phyloP scores from a whole-genome alignment of 257 asterid species.

The Solanum virginianum region DNA sequence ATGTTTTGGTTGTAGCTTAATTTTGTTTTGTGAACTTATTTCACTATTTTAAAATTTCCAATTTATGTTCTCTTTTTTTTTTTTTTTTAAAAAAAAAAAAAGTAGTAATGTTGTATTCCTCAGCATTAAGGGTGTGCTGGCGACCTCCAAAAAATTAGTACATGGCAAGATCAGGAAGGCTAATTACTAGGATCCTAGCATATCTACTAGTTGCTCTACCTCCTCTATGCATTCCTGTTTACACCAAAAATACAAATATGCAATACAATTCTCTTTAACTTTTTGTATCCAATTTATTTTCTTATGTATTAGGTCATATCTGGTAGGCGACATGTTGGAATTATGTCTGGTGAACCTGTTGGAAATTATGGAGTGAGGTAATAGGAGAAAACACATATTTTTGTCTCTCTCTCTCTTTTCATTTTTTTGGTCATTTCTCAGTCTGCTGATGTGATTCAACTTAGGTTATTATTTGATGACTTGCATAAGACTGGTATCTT shows the following conservation, averaged over 20 bases:
- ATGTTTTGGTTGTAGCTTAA: not conserved
- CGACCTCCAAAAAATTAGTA: no score
- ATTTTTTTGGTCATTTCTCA: not conserved
- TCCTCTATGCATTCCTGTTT: no score
- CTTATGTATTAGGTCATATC: conserved; percentile 54
- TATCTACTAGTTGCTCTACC: no score
- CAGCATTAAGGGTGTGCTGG: no score
- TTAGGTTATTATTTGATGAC: conserved; percentile 78
- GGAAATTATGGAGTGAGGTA: conserved; percentile 98
- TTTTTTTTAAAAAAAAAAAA: no score
- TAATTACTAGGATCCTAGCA: no score
- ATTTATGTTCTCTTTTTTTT: not conserved
- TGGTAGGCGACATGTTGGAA: conserved; percentile 84
- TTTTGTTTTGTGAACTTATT: not conserved
- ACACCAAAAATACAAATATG: no score
- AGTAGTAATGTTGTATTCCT: no score
- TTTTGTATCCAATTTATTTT: not conserved
- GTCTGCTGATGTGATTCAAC: not conserved
- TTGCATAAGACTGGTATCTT: conserved; percentile 89
- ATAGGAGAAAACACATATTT: not conserved
- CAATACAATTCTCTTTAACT: no score
- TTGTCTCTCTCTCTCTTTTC: not conserved
- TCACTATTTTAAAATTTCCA: not conserved
- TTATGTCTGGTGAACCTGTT: conserved; percentile 92
- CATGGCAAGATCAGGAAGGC: no score